phyloP scores from a whole-genome alignment of 2,329 filamentous ascomycete genomes.

The Trichoderma polysporum region DNA sequence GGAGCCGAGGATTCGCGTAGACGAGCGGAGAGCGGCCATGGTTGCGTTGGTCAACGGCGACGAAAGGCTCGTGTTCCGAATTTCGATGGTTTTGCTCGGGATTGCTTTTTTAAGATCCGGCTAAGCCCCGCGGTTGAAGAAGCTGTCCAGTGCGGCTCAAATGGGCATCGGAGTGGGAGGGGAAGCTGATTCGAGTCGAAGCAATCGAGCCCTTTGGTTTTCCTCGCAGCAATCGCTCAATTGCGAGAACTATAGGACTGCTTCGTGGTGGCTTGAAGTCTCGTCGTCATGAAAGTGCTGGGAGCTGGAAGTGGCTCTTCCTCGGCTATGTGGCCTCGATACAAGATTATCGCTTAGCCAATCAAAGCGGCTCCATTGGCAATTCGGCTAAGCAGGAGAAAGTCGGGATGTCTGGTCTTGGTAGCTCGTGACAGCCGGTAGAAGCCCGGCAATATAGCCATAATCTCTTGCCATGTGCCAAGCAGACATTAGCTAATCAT shows the following conservation, averaged over 20 bases:
- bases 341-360: slow-evolving; percentile 25
- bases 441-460: not conserved
- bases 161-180: not conserved
- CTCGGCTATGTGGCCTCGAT: slow-evolving; percentile 32
- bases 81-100: slow-evolving; percentile 25
- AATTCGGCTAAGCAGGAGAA: slow-evolving; percentile 34
- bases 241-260: slow-evolving; percentile 27
- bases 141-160: not conserved
- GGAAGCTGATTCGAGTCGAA: not conserved
- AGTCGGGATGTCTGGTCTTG: slow-evolving; percentile 29
- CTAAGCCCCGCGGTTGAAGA: not conserved
- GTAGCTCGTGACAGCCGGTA: slow-evolving; percentile 1
- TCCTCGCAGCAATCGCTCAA: slow-evolving; percentile 22
- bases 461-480: not conserved
- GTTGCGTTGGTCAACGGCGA: not conserved
- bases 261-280: slow-evolving; percentile 27
- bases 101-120: slow-evolving; percentile 12
- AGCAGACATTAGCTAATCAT: slow-evolving; percentile 8
- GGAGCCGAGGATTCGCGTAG: slow-evolving; percentile 52
- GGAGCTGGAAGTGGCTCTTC: slow-evolving; percentile 32
- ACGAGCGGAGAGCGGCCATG: slow-evolving; percentile 63
- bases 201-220: not conserved
- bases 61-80: slow-evolving; percentile 28
- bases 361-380: slow-evolving; percentile 32
- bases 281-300: slow-evolving; percentile 24